Base-by-base conservation (phyloP, 2,329 filamentous ascomycete species). In the Trichoderma sp. region DNA sequence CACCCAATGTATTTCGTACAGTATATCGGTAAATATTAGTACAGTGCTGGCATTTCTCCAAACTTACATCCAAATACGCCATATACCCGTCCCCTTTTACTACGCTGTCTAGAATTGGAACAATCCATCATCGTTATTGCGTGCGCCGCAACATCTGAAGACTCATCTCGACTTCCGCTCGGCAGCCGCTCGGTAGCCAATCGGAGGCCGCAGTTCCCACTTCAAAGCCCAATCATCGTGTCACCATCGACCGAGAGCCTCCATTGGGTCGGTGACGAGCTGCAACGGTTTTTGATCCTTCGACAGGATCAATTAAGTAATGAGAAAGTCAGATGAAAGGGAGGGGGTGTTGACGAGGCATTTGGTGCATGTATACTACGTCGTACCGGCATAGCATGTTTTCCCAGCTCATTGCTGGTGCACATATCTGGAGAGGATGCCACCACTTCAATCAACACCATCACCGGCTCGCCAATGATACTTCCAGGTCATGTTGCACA, bases 111-210 rank as follows among this genome's bases (percentile, higher is more conserved):
- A 56, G 31, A n/a, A 72, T 63, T 33, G 12, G 27, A 53, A 64
- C 45, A 27, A 53, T 50, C 16, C 35, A 1, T 53, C 27, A 7
- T 50, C 24, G n/a, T 27, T n/a, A 72, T 63, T 35, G 41, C 60
- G 59, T 72, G 69, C 69, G 29, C 5, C 31, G n/a, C 27, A 64
- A 24, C 45, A 18, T 63, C n/a, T n/a, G 16, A 18, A 21, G 16
- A 8, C 6, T 16, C 16, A 27, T 53, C 45, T 63, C 59, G 59
- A 64, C 56, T 38, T 62, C 60, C 59, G 56, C 59, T 65, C 41
- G 41, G 69, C 45, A 60, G 38, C 56, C 62, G 29, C 50, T 64
- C 59, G 69, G 59, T 64, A 72, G 33, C 69, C 69, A 72, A 72
- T 72, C 69, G 60, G 60, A 64, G 69, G 2, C 38, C 31, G 14